These are phyloP conservation scores for Rhodotorula sphaerocarpa DNA, from an alignment of 768 basidiomycete genomes.

Conservation along the genomic window DNA sequence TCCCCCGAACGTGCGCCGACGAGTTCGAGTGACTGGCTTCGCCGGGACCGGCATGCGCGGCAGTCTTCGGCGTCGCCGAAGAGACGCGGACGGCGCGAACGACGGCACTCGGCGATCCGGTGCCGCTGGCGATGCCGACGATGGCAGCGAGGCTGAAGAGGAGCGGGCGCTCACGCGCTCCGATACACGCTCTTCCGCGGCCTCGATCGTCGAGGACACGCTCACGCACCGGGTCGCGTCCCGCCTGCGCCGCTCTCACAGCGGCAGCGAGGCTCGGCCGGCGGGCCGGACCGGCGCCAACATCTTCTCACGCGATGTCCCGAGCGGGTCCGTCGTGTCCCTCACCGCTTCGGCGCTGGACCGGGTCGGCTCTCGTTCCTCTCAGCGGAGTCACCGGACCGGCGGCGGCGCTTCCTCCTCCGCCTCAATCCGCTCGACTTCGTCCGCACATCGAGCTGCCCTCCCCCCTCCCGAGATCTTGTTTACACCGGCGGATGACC, in stretches of 20 bases:
- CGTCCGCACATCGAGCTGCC: background rate
- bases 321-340: background rate
- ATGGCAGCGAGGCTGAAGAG: slow-evolving; percentile 13
- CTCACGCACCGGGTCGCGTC: slow-evolving; percentile 18
- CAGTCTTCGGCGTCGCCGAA: background rate
- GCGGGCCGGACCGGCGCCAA: slow-evolving; percentile 1
- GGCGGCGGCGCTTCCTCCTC: background rate
- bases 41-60: background rate
- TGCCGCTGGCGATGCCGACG: slow-evolving; percentile 6
- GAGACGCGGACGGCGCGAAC: slow-evolving; percentile 1
- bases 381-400: background rate
- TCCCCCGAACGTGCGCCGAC: background rate
- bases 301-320: slow-evolving; percentile 17
- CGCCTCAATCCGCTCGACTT: background rate
- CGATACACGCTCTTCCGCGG: slow-evolving; percentile 10
- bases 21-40: background rate
- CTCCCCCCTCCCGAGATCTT: slow-evolving; percentile 5
- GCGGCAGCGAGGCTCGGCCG: background rate
- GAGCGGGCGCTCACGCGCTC: slow-evolving; percentile 19
- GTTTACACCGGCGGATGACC: slow-evolving; percentile 29
- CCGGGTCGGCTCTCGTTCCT: slow-evolving; percentile 1
- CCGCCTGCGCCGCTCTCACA: slow-evolving; percentile 3
- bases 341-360: slow-evolving; percentile 12
- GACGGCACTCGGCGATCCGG: slow-evolving; percentile 19
- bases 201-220: slow-evolving; percentile 9